These are phyloP conservation scores for Metschnikowia santaceciliae DNA, from an alignment of 805 yeast species.

Conservation along the genomic window DNA sequence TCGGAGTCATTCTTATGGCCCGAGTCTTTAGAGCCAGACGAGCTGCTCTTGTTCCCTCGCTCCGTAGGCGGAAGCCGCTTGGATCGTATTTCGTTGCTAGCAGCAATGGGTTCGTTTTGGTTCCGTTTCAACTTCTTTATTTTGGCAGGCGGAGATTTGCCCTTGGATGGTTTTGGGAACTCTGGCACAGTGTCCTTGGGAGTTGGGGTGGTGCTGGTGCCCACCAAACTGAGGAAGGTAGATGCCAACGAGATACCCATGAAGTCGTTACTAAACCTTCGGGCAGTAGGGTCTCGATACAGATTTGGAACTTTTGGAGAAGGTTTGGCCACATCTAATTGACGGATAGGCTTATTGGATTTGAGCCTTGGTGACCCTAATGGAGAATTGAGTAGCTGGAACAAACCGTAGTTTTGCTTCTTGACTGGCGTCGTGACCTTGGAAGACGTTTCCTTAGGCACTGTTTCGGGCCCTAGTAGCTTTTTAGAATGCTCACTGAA, in stretches of 20 bases:
- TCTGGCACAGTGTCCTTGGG: background rate
- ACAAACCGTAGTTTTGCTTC: slow-evolving; percentile 19
- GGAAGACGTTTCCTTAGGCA: background rate
- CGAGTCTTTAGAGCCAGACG: slow-evolving; percentile 40
- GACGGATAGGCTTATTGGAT: background rate
- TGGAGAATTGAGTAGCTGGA: slow-evolving; percentile 18
- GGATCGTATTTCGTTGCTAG: slow-evolving; percentile 24
- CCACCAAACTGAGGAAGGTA: slow-evolving; percentile 25
- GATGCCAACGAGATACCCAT: slow-evolving; percentile 29
- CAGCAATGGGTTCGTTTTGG: slow-evolving; percentile 22
- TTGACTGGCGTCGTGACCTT: slow-evolving; percentile 11
- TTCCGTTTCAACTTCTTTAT: slow-evolving; percentile 15
- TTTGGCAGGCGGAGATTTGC: slow-evolving; percentile 15
- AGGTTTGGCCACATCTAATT: background rate
- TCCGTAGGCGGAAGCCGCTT: slow-evolving; percentile 31
- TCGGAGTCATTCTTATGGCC: slow-evolving; percentile 29
- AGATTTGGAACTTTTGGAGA: background rate
- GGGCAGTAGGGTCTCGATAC: background rate
- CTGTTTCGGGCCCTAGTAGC: slow-evolving; percentile 7
- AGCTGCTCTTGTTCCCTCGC: slow-evolving; percentile 33
- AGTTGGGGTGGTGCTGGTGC: slow-evolving; percentile 6
- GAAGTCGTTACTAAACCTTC: slow-evolving; percentile 20
- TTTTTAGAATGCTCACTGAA: slow-evolving; percentile 17
- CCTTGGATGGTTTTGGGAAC: background rate
- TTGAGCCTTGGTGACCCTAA: slow-evolving; percentile 18